Percentiles rank a stretch among this genome's conserved stretches.
Conservation (phyloP, 805 yeast genomes). For the Myxozyma melibiosi region DNA sequence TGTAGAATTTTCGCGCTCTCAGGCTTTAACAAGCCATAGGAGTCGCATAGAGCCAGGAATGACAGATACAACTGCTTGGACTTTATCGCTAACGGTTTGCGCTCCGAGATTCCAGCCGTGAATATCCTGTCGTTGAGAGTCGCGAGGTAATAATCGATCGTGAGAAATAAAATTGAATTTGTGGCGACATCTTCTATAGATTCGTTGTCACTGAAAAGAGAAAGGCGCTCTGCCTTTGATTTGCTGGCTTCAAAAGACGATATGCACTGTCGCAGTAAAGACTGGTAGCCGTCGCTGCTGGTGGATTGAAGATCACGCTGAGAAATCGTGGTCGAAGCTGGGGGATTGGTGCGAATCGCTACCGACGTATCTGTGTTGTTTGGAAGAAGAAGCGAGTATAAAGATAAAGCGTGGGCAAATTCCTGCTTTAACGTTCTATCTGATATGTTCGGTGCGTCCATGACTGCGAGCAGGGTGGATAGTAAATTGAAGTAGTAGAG, state of each 20-base stretch:
- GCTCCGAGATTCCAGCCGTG: constrained; percentile 5
- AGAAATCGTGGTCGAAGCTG: neutral
- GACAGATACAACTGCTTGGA: constrained; percentile 20
- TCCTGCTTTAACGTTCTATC: constrained; percentile 27
- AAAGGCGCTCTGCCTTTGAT: constrained; percentile 43
- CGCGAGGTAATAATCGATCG: constrained; percentile 63
- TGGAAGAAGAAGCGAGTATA: constrained; percentile 16
- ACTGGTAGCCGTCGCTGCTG: constrained; percentile 17
- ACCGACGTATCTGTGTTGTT: neutral
- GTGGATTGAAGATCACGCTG: constrained; percentile 2
- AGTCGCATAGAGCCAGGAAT: constrained; percentile 23
- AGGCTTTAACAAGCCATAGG: constrained; percentile 18
- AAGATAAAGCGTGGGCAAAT: constrained; percentile 16
- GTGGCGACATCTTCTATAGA: constrained; percentile 68
- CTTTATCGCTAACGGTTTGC: constrained; percentile 22
- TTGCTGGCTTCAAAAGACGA: constrained; percentile 9
- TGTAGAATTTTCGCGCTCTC: constrained; percentile 8
- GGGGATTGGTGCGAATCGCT: neutral
- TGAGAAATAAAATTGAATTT: constrained; percentile 53
- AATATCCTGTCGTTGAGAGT: constrained; percentile 40
- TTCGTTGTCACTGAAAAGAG: constrained; percentile 74
- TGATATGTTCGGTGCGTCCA: neutral
- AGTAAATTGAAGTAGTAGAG: too few species aligned
- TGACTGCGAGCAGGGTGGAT: neutral
- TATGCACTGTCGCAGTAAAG: constrained; percentile 9